Conservation (phyloP, 129 eudicot species). For the Apium graveolens region DNA sequence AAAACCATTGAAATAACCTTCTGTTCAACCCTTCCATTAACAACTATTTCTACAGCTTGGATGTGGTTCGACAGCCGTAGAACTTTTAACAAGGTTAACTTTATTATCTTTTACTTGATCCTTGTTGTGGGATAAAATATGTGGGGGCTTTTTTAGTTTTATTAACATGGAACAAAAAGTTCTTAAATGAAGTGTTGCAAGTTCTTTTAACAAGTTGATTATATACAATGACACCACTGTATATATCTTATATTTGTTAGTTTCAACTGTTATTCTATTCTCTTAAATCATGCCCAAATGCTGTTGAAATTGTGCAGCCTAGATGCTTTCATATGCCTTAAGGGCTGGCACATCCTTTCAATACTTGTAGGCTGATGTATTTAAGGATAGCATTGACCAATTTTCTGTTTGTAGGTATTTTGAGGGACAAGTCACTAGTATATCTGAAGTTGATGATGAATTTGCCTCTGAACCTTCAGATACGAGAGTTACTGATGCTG, state of each 20-base stretch:
- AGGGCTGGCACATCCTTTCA: neutral
- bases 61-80: conserved; percentile 85
- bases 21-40: too few species aligned
- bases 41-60: conserved; percentile 54
- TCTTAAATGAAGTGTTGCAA: neutral
- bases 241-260: neutral
- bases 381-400: conserved; percentile 2
- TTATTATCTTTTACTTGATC: neutral
- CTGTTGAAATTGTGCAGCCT: neutral
- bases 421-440: conserved; percentile 78
- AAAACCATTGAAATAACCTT: neutral
- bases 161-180: neutral
- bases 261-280: neutral
- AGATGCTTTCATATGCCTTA: neutral
- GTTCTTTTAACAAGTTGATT: neutral
- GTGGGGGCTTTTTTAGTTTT: neutral
- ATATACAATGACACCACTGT: neutral
- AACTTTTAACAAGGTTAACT: conserved; percentile 65
- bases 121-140: neutral
- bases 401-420: conserved; percentile 55
- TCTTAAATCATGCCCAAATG: neutral
- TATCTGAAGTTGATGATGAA: conserved; percentile 64
- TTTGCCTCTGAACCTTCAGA: conserved; percentile 36
- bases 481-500: conserved; percentile 58
- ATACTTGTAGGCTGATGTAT: neutral